A percentile compares a stretch with the other conserved stretches of the same genome.
Conservation (phyloP, 2,329 filamentous ascomycete genomes). For the Didymella pinodella region DNA sequence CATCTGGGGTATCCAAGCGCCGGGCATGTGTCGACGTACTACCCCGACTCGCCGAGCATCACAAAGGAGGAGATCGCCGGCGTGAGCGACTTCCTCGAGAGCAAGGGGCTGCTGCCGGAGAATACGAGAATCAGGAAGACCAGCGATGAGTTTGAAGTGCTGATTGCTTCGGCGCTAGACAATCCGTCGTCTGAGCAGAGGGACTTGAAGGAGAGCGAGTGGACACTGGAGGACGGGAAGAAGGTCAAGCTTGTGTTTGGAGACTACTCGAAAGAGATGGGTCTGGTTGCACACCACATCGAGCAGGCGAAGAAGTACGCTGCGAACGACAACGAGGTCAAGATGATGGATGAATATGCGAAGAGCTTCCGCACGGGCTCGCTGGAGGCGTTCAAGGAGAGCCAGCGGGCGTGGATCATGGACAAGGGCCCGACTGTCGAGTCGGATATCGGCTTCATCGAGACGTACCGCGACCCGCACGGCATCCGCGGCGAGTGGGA, state of each 20-base stretch:
- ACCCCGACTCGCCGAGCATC: constrained; percentile 58
- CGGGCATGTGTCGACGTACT: constrained; percentile 60
- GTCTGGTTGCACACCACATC: constrained; percentile 56
- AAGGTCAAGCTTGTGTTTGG: constrained; percentile 57
- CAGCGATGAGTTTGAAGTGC: constrained; percentile 54
- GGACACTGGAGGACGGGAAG: constrained; percentile 57
- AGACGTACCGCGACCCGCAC: constrained; percentile 64
- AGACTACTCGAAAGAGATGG: constrained; percentile 57
- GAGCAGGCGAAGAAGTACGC: constrained; percentile 58
- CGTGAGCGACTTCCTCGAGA: constrained; percentile 57
- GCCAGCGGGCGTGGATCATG: constrained; percentile 62
- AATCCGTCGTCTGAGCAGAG: constrained; percentile 51
- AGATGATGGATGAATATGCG: constrained; percentile 58
- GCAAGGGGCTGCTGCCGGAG: constrained; percentile 57
- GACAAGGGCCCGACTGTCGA: constrained; percentile 62
- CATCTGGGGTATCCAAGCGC: constrained; percentile 60
- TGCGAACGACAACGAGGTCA: constrained; percentile 54
- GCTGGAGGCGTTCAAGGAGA: constrained; percentile 59
- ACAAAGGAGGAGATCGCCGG: constrained; percentile 58
- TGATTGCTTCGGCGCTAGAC: constrained; percentile 58
- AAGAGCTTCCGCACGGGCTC: constrained; percentile 61
- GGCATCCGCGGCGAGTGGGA: constrained; percentile 64
- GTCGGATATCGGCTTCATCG: constrained; percentile 63
- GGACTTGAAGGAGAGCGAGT: constrained; percentile 56
- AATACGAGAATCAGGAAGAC: constrained; percentile 60